phyloP scores from a whole-genome alignment of 1,139 yeast species.

The Kurtzmaniella natalensis region DNA sequence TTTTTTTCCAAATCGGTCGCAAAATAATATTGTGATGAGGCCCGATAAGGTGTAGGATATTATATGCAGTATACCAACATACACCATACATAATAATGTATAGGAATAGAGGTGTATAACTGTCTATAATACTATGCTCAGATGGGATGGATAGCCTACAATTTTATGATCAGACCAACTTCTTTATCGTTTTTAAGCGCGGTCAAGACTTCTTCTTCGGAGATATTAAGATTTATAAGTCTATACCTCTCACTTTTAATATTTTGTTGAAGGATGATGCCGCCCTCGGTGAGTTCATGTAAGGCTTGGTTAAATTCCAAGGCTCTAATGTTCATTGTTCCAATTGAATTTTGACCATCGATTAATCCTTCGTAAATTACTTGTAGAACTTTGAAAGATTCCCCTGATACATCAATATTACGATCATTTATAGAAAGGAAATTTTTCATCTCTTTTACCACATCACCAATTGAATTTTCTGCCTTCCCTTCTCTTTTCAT shows the following conservation, averaged over 20 bases:
- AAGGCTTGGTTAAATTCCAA: slow-evolving; percentile 49
- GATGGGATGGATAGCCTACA: too few species aligned
- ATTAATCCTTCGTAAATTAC: slow-evolving; percentile 23
- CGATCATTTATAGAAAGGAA: slow-evolving; percentile 17
- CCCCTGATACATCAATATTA: slow-evolving; percentile 11
- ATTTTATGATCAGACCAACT: slow-evolving; percentile 11
- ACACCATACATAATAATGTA: too few species aligned
- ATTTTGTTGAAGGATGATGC: slow-evolving; percentile 65
- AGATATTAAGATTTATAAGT: slow-evolving; percentile 58
- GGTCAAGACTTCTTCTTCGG: slow-evolving; percentile 63
- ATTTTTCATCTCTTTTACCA: slow-evolving; percentile 68
- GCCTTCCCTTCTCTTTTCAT: slow-evolving; percentile 66
- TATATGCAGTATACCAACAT: too few species aligned
- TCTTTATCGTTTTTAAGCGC: slow-evolving; percentile 55
- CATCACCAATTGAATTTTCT: slow-evolving; percentile 70
- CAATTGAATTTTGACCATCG: slow-evolving; percentile 7
- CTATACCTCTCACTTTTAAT: slow-evolving; percentile 65
- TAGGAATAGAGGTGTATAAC: too few species aligned
- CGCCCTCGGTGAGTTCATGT: slow-evolving; percentile 71
- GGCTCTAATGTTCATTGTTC: slow-evolving; percentile 28
- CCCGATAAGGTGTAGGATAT: too few species aligned
- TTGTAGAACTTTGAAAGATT: slow-evolving; percentile 16
- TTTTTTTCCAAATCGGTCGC: too few species aligned
- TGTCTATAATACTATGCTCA: too few species aligned
- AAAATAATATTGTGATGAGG: too few species aligned